phyloP scores from a whole-genome alignment of 192 early-diverging fungal species.

The Diversispora epigaea region DNA sequence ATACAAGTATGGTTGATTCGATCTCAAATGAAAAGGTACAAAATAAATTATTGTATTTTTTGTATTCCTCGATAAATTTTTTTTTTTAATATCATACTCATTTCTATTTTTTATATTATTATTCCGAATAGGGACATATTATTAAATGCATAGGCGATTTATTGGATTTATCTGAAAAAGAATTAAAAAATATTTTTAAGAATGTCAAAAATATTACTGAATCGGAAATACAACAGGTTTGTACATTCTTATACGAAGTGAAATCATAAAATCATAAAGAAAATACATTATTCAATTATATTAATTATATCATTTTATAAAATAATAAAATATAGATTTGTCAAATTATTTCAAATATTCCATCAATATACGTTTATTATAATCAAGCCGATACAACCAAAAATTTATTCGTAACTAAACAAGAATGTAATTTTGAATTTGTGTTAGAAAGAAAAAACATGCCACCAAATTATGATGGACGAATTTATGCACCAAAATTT shows the following conservation, averaged over 20 bases:
- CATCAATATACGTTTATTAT: slow-evolving; percentile 45
- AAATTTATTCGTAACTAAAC: slow-evolving; percentile 44
- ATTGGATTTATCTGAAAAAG: slow-evolving; percentile 20
- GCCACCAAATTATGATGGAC: slow-evolving; percentile 44
- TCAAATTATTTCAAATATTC: slow-evolving; percentile 48
- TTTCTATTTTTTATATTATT: neutral
- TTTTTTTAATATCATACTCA: neutral
- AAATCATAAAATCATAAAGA: no score
- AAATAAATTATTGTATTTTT: neutral
- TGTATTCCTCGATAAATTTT: neutral
- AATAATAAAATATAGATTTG: slow-evolving; percentile 37
- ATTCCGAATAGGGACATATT: slow-evolving; percentile 26
- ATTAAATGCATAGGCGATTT: slow-evolving; percentile 43
- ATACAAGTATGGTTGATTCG: slow-evolving; percentile 9
- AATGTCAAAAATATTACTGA: neutral
- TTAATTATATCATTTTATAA: neutral
- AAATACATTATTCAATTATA: neutral
- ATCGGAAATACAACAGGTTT: slow-evolving; percentile 15
- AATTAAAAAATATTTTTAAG: slow-evolving; percentile 34
- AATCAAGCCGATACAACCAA: slow-evolving; percentile 47
- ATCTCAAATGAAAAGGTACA: slow-evolving; percentile 36
- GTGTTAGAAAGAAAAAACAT: slow-evolving; percentile 21
- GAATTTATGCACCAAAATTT: slow-evolving; percentile 81
- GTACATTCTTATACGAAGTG: neutral
- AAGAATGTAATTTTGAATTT: slow-evolving; percentile 33